A percentile compares a stretch with the other conserved stretches of the same genome.
These are phyloP conservation scores for Blakeslea trispora DNA, from an alignment of 371 early-diverging fungal genomes.

Conservation along the genomic window DNA sequence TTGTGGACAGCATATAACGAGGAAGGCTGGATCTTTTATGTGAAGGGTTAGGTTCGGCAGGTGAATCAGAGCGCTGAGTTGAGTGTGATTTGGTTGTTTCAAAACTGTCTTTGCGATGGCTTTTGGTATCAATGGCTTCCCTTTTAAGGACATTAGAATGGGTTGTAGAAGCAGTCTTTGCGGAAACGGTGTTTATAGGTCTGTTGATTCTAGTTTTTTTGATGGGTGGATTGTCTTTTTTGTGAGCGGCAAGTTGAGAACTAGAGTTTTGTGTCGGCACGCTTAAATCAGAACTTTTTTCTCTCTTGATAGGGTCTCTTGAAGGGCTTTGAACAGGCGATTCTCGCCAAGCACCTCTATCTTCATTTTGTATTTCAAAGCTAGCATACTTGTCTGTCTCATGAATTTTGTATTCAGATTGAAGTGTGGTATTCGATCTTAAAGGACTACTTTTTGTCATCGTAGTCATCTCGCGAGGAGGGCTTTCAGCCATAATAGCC, in stretches of 20 bases:
- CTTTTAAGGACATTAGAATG: too few species aligned
- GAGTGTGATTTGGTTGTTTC: not conserved
- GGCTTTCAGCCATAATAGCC: constrained; percentile 6
- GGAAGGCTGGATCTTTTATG: constrained; percentile 9
- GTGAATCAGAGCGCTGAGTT: too few species aligned
- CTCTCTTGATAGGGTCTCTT: not conserved
- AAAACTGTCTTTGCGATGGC: not conserved
- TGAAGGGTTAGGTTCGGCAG: not conserved
- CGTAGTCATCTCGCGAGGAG: not conserved
- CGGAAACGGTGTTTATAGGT: too few species aligned
- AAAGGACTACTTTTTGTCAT: not conserved
- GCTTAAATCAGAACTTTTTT: not conserved
- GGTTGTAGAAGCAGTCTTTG: too few species aligned
- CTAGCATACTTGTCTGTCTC: constrained; percentile 8
- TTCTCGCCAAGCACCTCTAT: constrained; percentile 28
- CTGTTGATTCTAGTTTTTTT: not conserved
- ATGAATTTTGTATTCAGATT: constrained; percentile 3
- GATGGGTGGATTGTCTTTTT: not conserved
- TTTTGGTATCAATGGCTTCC: too few species aligned
- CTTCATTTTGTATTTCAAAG: constrained; percentile 17
- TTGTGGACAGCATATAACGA: constrained; percentile 27
- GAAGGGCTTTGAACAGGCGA: not conserved
- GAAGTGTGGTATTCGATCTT: not conserved
- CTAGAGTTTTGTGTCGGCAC: not conserved
- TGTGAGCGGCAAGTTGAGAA: not conserved